Evolutionary conservation across 78 protist species (phyloP).

Genomic region (Dictyostelium capitatum): DNA sequence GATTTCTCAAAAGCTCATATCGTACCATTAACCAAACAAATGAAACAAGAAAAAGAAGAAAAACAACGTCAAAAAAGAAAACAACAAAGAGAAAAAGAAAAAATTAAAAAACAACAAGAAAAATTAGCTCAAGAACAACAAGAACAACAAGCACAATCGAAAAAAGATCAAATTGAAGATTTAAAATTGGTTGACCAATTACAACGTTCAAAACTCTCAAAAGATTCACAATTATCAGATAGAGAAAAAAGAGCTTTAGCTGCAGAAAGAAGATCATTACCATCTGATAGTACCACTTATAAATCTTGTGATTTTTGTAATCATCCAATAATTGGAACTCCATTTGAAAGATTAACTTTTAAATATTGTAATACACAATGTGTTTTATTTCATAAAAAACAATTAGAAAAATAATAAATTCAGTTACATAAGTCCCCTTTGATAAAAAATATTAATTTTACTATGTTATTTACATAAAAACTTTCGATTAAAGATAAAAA

Average conservation of each 20-base stretch:
- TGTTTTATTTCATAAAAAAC: slow-evolving; percentile 34
- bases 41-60: slow-evolving; percentile 61
- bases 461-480: too few species aligned
- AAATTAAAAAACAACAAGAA: slow-evolving; percentile 17
- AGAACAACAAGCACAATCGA: background rate
- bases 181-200: slow-evolving; percentile 9
- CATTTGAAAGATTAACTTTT: slow-evolving; percentile 51
- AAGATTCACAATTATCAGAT: slow-evolving; percentile 29
- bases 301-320: slow-evolving; percentile 16
- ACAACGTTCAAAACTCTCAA: slow-evolving; percentile 1
- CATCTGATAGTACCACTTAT: too few species aligned
- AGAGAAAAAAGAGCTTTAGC: slow-evolving; percentile 48
- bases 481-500: too few species aligned
- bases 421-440: too few species aligned
- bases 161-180: background rate
- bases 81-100: slow-evolving; percentile 58
- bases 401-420: slow-evolving; percentile 3
- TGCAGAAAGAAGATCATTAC: slow-evolving; percentile 48
- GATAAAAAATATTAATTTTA: too few species aligned
- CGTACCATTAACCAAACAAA: slow-evolving; percentile 49
- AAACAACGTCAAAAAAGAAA: slow-evolving; percentile 36
- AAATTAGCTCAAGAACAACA: slow-evolving; percentile 17
- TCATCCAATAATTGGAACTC: background rate
- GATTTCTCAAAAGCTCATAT: slow-evolving; percentile 50
- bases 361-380: slow-evolving; percentile 44